phyloP scores from a whole-genome alignment of 208 protist species.

The Strigomonas culicis region DNA sequence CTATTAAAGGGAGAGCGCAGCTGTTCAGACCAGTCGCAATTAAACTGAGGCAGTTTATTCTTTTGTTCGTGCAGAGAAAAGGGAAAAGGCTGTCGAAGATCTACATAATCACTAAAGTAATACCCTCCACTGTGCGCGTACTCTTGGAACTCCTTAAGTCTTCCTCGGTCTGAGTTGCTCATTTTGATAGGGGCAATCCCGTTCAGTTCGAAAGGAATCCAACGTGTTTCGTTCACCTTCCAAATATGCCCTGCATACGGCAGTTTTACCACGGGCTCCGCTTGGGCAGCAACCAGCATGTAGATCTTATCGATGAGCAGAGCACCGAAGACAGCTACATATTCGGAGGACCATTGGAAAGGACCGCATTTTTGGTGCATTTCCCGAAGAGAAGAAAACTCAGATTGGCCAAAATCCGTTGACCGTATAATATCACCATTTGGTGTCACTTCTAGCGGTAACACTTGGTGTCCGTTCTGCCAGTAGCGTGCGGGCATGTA shows the following conservation, averaged over 20 bases:
- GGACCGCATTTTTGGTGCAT: constrained; percentile 49
- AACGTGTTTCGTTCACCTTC: constrained; percentile 59
- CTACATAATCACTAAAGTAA: constrained; percentile 75
- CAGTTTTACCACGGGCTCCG: constrained; percentile 31
- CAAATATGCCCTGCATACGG: constrained; percentile 54
- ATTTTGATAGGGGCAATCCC: constrained; percentile 48
- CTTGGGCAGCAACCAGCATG: constrained; percentile 63
- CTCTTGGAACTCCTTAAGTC: constrained; percentile 69
- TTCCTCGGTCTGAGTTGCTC: constrained; percentile 37
- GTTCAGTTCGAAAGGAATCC: constrained; percentile 69
- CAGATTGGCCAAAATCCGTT: constrained; percentile 34
- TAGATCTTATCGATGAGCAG: constrained; percentile 73
- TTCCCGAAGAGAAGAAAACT: constrained; percentile 58
- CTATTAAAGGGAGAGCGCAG: constrained; percentile 48
- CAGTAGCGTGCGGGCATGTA: constrained; percentile 27
- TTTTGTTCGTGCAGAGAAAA: constrained; percentile 30
- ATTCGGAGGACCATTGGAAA: constrained; percentile 58
- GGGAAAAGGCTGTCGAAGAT: constrained; percentile 72
- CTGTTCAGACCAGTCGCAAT: constrained; percentile 74
- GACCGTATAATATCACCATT: constrained; percentile 56
- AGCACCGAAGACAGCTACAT: constrained; percentile 66
- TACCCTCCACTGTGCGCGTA: constrained; percentile 71
- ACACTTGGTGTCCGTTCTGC: constrained; percentile 25
- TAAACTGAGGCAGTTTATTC: constrained; percentile 31
- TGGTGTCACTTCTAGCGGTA: constrained; percentile 45